phyloP scores from a whole-genome alignment of 495 filamentous ascomycete genomes.

The Penicillium salamii region DNA sequence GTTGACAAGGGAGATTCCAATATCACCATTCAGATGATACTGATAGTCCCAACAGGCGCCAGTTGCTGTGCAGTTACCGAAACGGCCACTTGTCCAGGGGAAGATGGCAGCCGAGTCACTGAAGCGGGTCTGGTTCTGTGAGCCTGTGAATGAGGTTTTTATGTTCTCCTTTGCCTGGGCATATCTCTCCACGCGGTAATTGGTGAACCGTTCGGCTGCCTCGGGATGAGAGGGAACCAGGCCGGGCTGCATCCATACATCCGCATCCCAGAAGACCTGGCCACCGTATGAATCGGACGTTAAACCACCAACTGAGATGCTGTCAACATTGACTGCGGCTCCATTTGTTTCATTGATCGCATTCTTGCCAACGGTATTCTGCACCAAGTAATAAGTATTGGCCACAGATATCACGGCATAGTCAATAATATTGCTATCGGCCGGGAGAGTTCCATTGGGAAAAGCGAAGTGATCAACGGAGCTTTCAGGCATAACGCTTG shows the following conservation, averaged over 20 bases:
- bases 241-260: constrained; percentile 67
- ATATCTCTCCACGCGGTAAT: constrained; percentile 54
- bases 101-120: constrained; percentile 53
- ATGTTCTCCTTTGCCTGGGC: constrained; percentile 52
- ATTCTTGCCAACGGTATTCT: constrained; percentile 61
- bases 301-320: constrained; percentile 60
- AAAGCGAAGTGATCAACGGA: constrained; percentile 61
- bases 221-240: constrained; percentile 57
- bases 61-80: constrained; percentile 63
- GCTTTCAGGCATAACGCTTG: constrained; percentile 47
- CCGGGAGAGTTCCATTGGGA: constrained; percentile 60
- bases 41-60: constrained; percentile 63
- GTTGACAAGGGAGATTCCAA: constrained; percentile 60
- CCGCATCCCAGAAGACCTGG: constrained; percentile 64
- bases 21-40: constrained; percentile 68
- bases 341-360: constrained; percentile 35
- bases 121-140: constrained; percentile 53
- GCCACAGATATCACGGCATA: constrained; percentile 63
- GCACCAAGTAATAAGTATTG: constrained; percentile 67
- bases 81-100: constrained; percentile 63
- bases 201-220: constrained; percentile 53
- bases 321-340: constrained; percentile 51
- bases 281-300: constrained; percentile 63
- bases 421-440: constrained; percentile 55
- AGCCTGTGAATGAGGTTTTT: constrained; percentile 42